Base-by-base conservation (phyloP, 352 stramenopile genomes). In the Phytophthora palmivora region DNA sequence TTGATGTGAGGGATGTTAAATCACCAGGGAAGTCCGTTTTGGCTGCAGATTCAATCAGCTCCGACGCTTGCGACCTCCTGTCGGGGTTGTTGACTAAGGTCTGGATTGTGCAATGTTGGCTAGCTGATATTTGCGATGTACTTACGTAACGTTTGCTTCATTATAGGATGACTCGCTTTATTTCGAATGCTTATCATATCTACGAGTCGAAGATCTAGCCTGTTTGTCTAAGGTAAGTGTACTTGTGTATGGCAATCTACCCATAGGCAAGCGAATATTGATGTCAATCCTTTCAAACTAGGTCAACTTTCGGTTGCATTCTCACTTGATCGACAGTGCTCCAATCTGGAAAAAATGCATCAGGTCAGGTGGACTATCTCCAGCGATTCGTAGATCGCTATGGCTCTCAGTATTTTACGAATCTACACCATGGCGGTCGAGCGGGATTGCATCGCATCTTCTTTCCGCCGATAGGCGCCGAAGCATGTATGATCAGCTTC, bases 281-380 rank as follows among this genome's bases (percentile, higher is more conserved):
- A 39, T 22, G 21, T 1, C 8, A 14, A 19, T 42, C 6, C 24
- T 28, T 3, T 28, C 24, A 28, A 18, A 63, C 33, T 21, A 83
- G 74, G 61, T 73, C 8, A 87, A 74, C 54, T 82, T 71, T 38
- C 21, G 33, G 3, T 26, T 88, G 4, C 76, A 79, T 21, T 59
- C 55, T 21, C 54, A 68, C n/a, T 65, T 90, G n/a, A 4, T 69
- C 2, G 55, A 68, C 14, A 84, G 68, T 30, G 65, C 84, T n/a
- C 71, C 86, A 0, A 57, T 88, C 2, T 94, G 86, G 86, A 92
- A 92, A 48, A 87, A 85, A 42, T 83, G 72, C 32, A 88, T 94
- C 49, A 75, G 86, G 9, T 70, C 74, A 8, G 73, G 79, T 32
- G 78, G 81, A 8, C 37, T 94, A 21, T 72, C 67, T 5, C 51